Evolutionary conservation across 805 yeast species (phyloP).

Genomic region (Pichia pseudocactophila): DNA sequence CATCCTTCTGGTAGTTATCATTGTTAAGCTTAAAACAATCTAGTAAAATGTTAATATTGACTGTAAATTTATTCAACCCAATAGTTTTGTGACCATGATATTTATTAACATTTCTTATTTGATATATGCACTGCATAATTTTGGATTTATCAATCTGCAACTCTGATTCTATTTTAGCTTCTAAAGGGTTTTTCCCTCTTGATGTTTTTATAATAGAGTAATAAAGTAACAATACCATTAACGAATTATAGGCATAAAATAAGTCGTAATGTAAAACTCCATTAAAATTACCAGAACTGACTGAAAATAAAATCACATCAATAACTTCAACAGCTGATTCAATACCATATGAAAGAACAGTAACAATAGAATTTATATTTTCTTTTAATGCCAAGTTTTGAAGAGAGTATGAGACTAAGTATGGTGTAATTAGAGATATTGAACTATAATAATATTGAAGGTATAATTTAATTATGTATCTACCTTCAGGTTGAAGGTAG

Average conservation of each 20-base stretch:
- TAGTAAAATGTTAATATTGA: slow-evolving; percentile 23
- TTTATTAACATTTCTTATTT: slow-evolving; percentile 10
- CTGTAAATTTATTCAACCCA: slow-evolving; percentile 24
- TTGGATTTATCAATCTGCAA: slow-evolving; percentile 24
- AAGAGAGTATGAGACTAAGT: slow-evolving; percentile 24
- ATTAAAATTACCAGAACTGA: slow-evolving; percentile 14
- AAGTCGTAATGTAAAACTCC: slow-evolving; percentile 31
- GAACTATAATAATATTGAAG: slow-evolving; percentile 26
- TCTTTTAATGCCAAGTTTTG: slow-evolving; percentile 17
- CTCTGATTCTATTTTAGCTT: background rate
- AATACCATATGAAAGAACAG: slow-evolving; percentile 26
- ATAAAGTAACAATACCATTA: slow-evolving; percentile 27
- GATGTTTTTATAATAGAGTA: slow-evolving; percentile 21
- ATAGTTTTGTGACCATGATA: slow-evolving; percentile 14
- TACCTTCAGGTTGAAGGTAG: slow-evolving; percentile 12
- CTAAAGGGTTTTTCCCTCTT: slow-evolving; percentile 7
- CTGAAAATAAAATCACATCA: slow-evolving; percentile 18
- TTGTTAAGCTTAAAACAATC: slow-evolving; percentile 4
- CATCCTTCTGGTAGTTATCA: background rate
- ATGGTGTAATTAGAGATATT: slow-evolving; percentile 28
- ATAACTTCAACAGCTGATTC: slow-evolving; percentile 25
- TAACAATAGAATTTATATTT: slow-evolving; percentile 22
- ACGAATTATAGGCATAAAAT: slow-evolving; percentile 30
- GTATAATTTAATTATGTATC: slow-evolving; percentile 27
- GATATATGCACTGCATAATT: slow-evolving; percentile 21